Evolutionary conservation across 257 asterid genomes (phyloP), one percentile per base, ranked within the genome.

Genomic region (Capsicum rhomboideum): DNA sequence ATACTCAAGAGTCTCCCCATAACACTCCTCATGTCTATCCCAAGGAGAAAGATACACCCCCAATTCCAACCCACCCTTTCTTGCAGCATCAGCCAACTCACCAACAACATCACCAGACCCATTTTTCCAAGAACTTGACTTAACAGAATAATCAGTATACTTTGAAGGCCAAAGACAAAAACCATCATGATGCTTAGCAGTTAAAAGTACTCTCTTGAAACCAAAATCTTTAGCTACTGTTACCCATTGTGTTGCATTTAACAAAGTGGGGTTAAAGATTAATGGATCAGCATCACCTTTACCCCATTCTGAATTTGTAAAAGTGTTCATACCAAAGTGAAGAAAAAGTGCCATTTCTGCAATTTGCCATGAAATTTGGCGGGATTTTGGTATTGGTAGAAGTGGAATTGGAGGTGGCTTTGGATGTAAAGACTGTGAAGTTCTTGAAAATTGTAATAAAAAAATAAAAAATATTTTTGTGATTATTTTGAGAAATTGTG

Each of bases 11-110:
- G 97, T 95, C 40, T 90, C 63, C 40, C 99, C 99, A 88, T 92
- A 97, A 83, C 88, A 83, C 71, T 97, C 11, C 29, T 95, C 98
- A 81, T 97, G 98, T 78, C 97, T 88, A 88, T 97, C 99, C 99
- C 99, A 97, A 52, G 99, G 99, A 59, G 99, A 97, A 64, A 97
- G 97, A 88, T 97, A 97, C 87, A 97, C 63, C 31, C 99, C 99
- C 86, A 97, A 90, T 54, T 92, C 88, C 42, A 97, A n/a, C 4
- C 98, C 97, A 55, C 82, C 91, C 78, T 37, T 42, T 82, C 83
- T 88, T 0, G 98, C 97, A 83, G 98, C 98, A 14, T 89, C 89
- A 79, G 96, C 92, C 82, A 95, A 82, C 20, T 95, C 97, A 37
- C 78, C 88, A 21, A 97, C 91, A 77, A 95, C 92, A 87, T 97